Conservation (phyloP, 129 eudicot genomes). For the Kitagawia praeruptora region DNA sequence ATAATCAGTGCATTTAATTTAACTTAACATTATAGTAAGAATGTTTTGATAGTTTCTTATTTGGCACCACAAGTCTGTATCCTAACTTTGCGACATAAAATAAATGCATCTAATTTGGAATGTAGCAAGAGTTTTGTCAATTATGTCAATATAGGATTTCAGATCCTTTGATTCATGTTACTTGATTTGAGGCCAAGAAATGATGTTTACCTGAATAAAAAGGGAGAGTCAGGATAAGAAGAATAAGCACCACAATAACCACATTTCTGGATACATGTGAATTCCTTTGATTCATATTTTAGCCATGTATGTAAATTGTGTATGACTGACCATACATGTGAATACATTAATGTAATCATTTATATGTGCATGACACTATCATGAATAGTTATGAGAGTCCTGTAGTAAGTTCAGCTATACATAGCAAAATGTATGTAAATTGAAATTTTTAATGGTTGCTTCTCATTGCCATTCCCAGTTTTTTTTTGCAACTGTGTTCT, state of each 20-base stretch:
- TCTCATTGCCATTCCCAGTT: too few relatives aligned
- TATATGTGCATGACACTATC: neutral
- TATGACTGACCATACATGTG: neutral
- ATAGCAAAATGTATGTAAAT: too few relatives aligned
- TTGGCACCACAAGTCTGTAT: too few relatives aligned
- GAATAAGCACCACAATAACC: slow-evolving; percentile 5
- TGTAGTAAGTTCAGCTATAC: too few relatives aligned
- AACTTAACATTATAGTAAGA: neutral
- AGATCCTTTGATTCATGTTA: neutral
- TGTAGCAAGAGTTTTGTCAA: too few relatives aligned
- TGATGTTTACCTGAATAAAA: slow-evolving; percentile 16
- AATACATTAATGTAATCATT: neutral
- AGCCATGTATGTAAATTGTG: slow-evolving; percentile 1
- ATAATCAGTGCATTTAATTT: neutral
- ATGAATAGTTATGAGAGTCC: neutral
- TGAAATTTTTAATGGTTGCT: too few relatives aligned
- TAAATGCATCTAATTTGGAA: too few relatives aligned
- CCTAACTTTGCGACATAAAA: too few relatives aligned
- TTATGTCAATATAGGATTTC: too few relatives aligned
- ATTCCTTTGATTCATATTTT: slow-evolving; percentile 6
- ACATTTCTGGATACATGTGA: slow-evolving; percentile 1
- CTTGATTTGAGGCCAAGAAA: neutral
- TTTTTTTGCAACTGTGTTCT: too few relatives aligned
- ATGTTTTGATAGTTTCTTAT: too few relatives aligned
- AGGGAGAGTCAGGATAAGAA: slow-evolving; percentile 15